Base-by-base conservation (phyloP, 805 yeast genomes). In the Grigorovia yakushimaensis region DNA sequence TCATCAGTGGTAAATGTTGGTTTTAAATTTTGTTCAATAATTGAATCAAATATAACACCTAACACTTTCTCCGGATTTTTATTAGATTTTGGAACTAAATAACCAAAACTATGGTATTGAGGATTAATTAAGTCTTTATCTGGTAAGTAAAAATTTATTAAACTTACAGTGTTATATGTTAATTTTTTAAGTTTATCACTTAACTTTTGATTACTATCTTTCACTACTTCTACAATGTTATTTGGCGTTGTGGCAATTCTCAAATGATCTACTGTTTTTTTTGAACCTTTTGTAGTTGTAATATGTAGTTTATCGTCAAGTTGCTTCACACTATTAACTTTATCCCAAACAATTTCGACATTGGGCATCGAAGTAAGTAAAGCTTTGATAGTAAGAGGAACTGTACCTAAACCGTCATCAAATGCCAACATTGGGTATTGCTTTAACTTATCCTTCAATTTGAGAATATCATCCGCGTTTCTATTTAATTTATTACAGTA, bases 11-110 rank as follows among this genome's bases (percentile, higher is more conserved):
- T 24, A 13, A 35, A 45, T 27, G 55, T 53, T 1, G 67, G 66
- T 18, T 57, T 54, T 39, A 76, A 65, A 44, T 79, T 75, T 53
- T 76, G 74, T 57, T 85, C 93, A 20, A 87, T 77, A 47, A 87
- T 88, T 1, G 96, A 86, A 63, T 91, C 98, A 66, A 83, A 91
- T 18, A 93, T 88, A 5, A 88, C 87, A 2, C 98, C 98, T 27
- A 91, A 69, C 15, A 88, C 66, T 18, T 76, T 70, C 43, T 78
- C 79, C 3, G 74, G 71, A 52, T 81, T 80, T 5, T 54, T 43
- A 39, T 61, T 58, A 3, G 66, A 54, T 46, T 61, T 56, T 7
- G 98, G 98, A 9, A 89, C 84, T 42, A 91, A 72, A 55, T 84
- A 87, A 1, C 98, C 98, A 72, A 91, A 91, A 37, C 97, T 95